Percentiles rank a stretch among this genome's conserved stretches.
Evolutionary conservation across 1,284 basidiomycete species (phyloP).

Genomic region (Irpex sp.): DNA sequence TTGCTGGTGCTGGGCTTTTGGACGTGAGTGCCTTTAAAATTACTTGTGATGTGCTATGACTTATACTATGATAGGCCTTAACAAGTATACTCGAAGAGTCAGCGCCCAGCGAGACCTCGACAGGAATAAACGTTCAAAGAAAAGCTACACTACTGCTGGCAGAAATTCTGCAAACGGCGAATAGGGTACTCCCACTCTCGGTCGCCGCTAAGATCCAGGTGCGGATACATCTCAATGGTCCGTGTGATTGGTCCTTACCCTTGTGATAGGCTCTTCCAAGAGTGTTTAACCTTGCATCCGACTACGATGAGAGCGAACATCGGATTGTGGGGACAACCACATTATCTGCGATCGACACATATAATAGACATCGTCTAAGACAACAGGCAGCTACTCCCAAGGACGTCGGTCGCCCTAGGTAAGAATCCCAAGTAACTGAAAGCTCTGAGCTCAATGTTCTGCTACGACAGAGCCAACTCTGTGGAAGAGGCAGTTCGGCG

Average conservation of each 20-base stretch:
- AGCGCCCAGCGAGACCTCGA: slow-evolving; percentile 28
- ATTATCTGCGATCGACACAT: slow-evolving; percentile 85
- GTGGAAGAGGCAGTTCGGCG: slow-evolving; percentile 83
- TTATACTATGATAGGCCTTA: slow-evolving; percentile 57
- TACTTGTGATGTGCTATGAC: background rate
- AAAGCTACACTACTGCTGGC: slow-evolving; percentile 94
- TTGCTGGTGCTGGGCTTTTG: slow-evolving; percentile 84
- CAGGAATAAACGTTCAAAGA: slow-evolving; percentile 67
- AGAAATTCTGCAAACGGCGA: slow-evolving; percentile 86
- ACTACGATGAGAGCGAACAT: slow-evolving; percentile 69
- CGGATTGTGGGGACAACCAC: slow-evolving; percentile 84
- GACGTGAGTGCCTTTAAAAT: slow-evolving; percentile 53
- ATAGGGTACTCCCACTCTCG: slow-evolving; percentile 81
- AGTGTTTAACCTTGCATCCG: slow-evolving; percentile 81
- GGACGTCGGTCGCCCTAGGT: slow-evolving; percentile 59
- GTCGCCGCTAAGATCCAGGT: slow-evolving; percentile 85
- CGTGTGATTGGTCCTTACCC: slow-evolving; percentile 3
- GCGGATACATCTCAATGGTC: background rate
- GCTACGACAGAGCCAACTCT: slow-evolving; percentile 67
- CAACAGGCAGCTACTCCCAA: slow-evolving; percentile 53
- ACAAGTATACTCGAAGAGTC: slow-evolving; percentile 80
- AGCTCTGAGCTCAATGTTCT: background rate
- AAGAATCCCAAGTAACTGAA: background rate
- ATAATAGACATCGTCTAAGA: slow-evolving; percentile 81
- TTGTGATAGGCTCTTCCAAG: slow-evolving; percentile 70